Percentiles rank a stretch among this genome's conserved stretches.
Evolutionary conservation across 345 rosid species (phyloP).

Genomic region (Pistacia vera): DNA sequence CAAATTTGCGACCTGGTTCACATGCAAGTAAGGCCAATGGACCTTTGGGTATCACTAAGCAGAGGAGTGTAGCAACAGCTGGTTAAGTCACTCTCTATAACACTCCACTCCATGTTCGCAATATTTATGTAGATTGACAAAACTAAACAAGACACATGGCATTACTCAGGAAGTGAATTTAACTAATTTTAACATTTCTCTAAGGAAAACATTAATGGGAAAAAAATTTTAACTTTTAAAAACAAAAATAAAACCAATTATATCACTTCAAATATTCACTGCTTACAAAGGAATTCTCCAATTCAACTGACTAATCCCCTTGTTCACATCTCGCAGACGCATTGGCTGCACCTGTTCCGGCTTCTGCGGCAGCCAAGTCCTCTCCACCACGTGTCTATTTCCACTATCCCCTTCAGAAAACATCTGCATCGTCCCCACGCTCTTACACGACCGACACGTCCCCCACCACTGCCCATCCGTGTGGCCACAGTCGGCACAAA

Average conservation of each 20-base stretch:
- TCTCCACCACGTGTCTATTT: constrained; percentile 28
- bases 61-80: neutral
- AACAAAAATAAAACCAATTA: neutral
- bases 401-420: constrained; percentile 35
- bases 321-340: constrained; percentile 59
- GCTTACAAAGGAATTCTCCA: constrained; percentile 82
- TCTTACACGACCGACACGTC: constrained; percentile 54
- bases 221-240: neutral
- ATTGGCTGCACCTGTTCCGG: constrained; percentile 46
- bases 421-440: constrained; percentile 62
- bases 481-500: constrained; percentile 75
- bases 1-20: no score
- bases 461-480: constrained; percentile 97
- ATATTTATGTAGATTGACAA: neutral
- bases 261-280: neutral
- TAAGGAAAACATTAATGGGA: neutral
- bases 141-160: neutral
- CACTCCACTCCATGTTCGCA: no score
- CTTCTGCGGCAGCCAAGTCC: constrained; percentile 70
- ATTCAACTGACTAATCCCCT: constrained; percentile 54
- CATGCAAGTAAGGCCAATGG: no score
- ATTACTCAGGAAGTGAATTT: no score
- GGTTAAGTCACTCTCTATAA: neutral
- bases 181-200: neutral
- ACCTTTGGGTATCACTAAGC: no score